Evolutionary conservation across 1,284 basidiomycete genomes (phyloP).

Genomic region (Mycena sp.): DNA sequence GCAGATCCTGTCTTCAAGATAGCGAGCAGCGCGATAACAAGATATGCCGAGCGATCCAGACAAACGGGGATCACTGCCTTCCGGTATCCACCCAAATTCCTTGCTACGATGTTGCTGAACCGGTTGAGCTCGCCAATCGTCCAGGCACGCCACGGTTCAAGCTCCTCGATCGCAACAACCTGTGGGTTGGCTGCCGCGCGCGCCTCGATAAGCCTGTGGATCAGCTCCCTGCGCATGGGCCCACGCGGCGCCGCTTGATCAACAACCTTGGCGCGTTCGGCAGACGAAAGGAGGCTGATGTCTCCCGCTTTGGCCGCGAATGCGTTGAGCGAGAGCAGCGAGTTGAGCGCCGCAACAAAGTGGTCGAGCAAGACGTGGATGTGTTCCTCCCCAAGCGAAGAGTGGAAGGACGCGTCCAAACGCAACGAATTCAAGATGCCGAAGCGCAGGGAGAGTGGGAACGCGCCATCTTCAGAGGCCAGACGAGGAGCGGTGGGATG

Average conservation of each 20-base stretch:
- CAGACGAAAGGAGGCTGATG: neutral
- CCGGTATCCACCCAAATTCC: neutral
- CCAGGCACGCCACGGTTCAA: conserved; percentile 6
- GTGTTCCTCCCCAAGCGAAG: neutral
- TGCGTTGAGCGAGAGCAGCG: neutral
- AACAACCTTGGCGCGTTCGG: neutral
- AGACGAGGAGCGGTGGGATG: neutral
- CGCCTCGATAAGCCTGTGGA: conserved; percentile 10
- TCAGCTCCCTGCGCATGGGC: neutral
- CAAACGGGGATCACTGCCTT: conserved; percentile 7
- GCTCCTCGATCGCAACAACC: conserved; percentile 1
- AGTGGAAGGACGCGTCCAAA: neutral
- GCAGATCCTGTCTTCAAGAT: conserved; percentile 32
- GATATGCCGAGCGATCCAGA: neutral
- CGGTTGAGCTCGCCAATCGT: conserved; percentile 8
- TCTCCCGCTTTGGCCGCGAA: conserved; percentile 1
- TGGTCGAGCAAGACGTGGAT: conserved; percentile 4
- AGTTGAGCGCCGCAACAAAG: neutral
- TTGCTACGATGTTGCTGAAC: conserved; percentile 9
- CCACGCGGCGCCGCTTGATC: conserved; percentile 7
- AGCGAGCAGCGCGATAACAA: conserved; percentile 29
- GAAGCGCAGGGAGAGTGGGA: conserved; percentile 3
- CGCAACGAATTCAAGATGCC: conserved; percentile 9
- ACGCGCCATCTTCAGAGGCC: neutral
- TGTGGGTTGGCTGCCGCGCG: neutral